Evolutionary conservation across 148 eudicot species (phyloP).

Genomic region (Dianthus caryophyllus): DNA sequence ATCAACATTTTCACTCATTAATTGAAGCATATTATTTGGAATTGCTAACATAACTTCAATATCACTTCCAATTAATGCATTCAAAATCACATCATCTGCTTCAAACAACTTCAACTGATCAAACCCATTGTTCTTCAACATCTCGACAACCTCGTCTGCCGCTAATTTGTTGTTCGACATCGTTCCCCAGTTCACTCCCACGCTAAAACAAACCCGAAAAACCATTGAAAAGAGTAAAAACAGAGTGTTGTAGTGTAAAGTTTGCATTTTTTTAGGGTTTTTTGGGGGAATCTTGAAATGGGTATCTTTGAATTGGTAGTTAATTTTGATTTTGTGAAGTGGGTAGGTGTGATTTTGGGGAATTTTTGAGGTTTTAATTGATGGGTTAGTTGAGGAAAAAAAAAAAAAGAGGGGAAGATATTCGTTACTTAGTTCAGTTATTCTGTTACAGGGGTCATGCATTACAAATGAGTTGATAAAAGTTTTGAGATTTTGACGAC

Average conservation of each 20-base stretch:
- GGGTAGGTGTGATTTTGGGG: slow-evolving; percentile 22
- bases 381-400: slow-evolving; percentile 21
- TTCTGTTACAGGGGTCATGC: slow-evolving; percentile 39
- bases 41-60: slow-evolving; percentile 87
- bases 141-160: slow-evolving; percentile 59
- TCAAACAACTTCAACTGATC: slow-evolving; percentile 83
- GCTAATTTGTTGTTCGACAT: slow-evolving; percentile 71
- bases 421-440: slow-evolving; percentile 51
- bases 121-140: slow-evolving; percentile 81
- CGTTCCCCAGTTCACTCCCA: slow-evolving; percentile 98
- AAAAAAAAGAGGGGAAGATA: slow-evolving; percentile 24
- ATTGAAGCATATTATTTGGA: slow-evolving; percentile 73
- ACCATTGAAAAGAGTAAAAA: slow-evolving; percentile 15
- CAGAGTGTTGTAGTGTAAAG: slow-evolving; percentile 19
- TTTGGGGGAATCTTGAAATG: slow-evolving; percentile 28
- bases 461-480: slow-evolving; percentile 12
- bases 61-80: slow-evolving; percentile 58
- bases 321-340: slow-evolving; percentile 1
- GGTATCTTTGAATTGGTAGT: slow-evolving; percentile 20
- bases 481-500: not conserved
- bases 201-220: slow-evolving; percentile 26
- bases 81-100: slow-evolving; percentile 61
- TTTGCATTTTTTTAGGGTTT: slow-evolving; percentile 11
- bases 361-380: slow-evolving; percentile 15
- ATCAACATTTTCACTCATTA: slow-evolving; percentile 55